phyloP scores from a whole-genome alignment of 768 basidiomycete species.

The Russula abietina region DNA sequence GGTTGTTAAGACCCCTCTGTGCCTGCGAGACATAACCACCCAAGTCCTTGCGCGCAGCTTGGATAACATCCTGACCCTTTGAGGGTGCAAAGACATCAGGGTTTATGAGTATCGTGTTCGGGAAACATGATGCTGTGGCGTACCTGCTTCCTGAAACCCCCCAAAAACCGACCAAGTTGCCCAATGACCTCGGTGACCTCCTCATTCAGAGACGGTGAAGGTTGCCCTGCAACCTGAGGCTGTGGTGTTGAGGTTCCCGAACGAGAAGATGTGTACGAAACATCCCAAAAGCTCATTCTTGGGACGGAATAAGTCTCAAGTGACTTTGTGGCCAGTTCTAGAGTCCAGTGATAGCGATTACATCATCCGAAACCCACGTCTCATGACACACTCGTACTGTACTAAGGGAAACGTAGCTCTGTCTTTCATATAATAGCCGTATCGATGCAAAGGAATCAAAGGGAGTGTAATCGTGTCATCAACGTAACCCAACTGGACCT shows the following conservation, averaged over 20 bases:
- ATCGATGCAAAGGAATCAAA: background rate
- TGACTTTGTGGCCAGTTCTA: background rate
- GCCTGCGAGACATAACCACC: conserved; percentile 70
- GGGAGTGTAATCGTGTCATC: background rate
- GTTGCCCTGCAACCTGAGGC: conserved; percentile 31
- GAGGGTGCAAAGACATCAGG: background rate
- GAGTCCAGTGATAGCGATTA: background rate
- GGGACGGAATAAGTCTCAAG: background rate
- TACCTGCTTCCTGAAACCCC: conserved; percentile 85
- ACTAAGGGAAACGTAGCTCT: background rate
- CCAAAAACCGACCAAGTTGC: conserved; percentile 85
- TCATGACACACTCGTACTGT: background rate
- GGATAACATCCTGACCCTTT: conserved; percentile 64
- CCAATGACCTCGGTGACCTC: conserved; percentile 87
- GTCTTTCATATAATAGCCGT: background rate
- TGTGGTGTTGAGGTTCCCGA: conserved; percentile 20
- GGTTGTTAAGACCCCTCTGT: conserved; percentile 65
- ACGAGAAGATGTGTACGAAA: background rate
- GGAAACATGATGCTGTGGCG: conserved; percentile 24
- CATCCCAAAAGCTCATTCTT: conserved; percentile 27
- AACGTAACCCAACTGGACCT: background rate
- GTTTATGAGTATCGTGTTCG: background rate
- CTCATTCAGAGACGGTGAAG: conserved; percentile 64
- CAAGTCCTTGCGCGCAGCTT: conserved; percentile 68
- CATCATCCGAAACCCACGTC: background rate